These are phyloP conservation scores for Aurantiochytrium sp. DNA, from an alignment of 108 stramenopile genomes.

Conservation along the genomic window DNA sequence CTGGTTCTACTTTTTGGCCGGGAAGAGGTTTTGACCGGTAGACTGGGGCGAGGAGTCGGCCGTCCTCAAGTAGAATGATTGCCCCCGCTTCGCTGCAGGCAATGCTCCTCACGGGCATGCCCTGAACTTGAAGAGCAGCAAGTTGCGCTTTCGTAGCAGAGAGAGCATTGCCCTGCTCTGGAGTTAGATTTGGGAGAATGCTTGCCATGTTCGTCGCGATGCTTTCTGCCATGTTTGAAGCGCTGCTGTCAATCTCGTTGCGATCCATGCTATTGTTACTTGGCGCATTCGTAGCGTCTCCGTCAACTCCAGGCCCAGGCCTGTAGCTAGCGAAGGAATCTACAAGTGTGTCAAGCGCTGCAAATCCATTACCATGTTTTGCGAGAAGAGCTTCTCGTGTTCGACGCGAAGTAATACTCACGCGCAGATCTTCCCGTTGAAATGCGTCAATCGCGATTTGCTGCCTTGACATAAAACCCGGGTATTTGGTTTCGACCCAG, in stretches of 20 bases:
- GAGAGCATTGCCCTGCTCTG: neutral
- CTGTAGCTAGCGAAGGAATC: neutral
- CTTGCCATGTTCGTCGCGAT: too few relatives aligned
- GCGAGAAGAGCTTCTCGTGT: neutral
- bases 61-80: neutral
- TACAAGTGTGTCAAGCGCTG: neutral
- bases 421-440: neutral
- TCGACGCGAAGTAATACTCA: neutral
- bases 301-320: neutral
- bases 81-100: neutral
- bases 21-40: neutral
- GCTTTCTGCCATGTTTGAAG: too few relatives aligned
- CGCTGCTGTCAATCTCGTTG: too few relatives aligned
- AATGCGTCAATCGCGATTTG: neutral
- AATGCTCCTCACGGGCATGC: neutral
- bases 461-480: neutral
- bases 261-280: too few relatives aligned
- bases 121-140: neutral
- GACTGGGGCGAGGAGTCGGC: neutral
- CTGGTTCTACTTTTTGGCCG: neutral
- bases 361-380: neutral
- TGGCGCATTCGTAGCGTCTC: neutral
- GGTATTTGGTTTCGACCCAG: neutral
- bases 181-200: neutral
- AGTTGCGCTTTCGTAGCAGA: neutral